Percentiles rank a stretch among this genome's conserved stretches.
Conservation (phyloP, 495 filamentous ascomycete genomes). For the Apodospora peruviana region DNA sequence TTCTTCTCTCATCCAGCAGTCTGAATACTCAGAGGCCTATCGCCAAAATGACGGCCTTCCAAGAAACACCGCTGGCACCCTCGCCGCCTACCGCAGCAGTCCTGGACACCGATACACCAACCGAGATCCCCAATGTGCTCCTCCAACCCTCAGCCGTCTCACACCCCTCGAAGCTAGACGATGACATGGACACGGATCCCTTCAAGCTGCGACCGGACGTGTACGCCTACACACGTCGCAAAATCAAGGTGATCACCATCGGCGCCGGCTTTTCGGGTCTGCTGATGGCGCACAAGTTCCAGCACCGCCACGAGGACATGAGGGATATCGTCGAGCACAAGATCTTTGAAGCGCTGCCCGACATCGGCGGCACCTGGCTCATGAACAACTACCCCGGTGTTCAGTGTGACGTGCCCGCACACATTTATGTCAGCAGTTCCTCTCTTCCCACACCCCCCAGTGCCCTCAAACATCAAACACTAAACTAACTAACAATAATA, state of each 20-base stretch:
- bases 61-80: neutral
- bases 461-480: neutral
- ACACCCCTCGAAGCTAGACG: neutral
- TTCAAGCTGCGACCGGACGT: neutral
- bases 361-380: constrained; percentile 57
- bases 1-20: too few species aligned
- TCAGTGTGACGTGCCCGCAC: constrained; percentile 15
- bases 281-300: constrained; percentile 19
- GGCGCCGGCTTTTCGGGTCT: constrained; percentile 29
- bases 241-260: constrained; percentile 15
- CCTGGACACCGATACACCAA: neutral
- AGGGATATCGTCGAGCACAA: constrained; percentile 23
- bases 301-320: constrained; percentile 15
- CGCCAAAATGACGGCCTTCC: neutral
- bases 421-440: constrained; percentile 8
- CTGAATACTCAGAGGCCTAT: neutral
- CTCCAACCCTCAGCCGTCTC: neutral
- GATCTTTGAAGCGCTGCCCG: constrained; percentile 58
- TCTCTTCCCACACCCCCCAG: constrained; percentile 14
- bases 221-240: constrained; percentile 6
- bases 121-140: neutral
- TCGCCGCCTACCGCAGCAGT: neutral
- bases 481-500: too few species aligned
- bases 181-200: too few species aligned
- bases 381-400: constrained; percentile 59